Evolutionary conservation across 2,329 filamentous ascomycete genomes (phyloP).

Genomic region (Alternaria hordeiaustralica): DNA sequence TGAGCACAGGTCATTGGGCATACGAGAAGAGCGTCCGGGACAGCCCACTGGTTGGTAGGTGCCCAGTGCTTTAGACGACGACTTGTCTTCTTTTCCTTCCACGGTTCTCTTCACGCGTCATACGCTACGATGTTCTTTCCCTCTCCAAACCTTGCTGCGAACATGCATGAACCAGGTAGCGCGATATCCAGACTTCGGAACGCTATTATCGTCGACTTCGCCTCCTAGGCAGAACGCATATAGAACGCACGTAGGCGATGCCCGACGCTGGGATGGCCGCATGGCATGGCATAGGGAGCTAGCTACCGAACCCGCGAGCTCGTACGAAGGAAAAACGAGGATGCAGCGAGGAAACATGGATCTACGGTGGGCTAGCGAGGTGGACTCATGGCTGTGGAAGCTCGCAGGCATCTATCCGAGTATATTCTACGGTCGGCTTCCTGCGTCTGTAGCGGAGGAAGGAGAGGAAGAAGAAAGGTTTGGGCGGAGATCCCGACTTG

Average conservation of each 20-base stretch:
- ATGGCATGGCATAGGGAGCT: background rate
- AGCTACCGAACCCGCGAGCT: background rate
- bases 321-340: background rate
- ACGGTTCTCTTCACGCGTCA: background rate
- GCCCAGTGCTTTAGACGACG: background rate
- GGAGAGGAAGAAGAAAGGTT: background rate
- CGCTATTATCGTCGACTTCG: background rate
- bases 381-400: background rate
- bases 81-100: constrained; percentile 3
- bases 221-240: background rate
- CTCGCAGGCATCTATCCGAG: background rate
- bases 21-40: background rate
- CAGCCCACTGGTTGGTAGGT: background rate
- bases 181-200: background rate
- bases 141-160: background rate
- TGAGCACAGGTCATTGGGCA: constrained; percentile 11
- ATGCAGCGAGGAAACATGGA: background rate
- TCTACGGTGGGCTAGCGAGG: background rate
- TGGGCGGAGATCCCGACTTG: background rate
- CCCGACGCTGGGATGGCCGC: background rate
- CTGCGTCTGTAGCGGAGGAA: background rate
- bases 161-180: constrained; percentile 1
- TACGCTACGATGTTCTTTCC: background rate
- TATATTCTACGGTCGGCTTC: background rate
- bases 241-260: background rate